phyloP scores from a whole-genome alignment of 441 rosid genomes.

The Gossypium davidsonii region DNA sequence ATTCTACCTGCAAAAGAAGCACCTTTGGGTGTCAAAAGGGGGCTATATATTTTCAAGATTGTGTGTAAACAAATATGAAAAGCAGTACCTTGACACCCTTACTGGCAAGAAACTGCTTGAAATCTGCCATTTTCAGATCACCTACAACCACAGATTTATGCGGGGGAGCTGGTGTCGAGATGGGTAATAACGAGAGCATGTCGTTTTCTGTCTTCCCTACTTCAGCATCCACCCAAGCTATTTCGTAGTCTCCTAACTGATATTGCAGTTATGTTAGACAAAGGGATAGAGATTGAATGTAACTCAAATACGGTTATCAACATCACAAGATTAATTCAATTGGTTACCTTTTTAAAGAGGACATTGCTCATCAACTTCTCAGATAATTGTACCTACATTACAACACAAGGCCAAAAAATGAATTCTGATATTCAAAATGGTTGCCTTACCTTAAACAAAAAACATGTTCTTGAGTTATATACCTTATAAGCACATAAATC shows the following conservation, averaged over 20 bases:
- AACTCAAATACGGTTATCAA: neutral
- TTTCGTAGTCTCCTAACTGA: slow-evolving; percentile 89
- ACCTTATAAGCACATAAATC: slow-evolving; percentile 97
- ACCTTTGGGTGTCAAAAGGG: neutral
- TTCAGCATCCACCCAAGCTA: slow-evolving; percentile 90
- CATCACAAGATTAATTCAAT: neutral
- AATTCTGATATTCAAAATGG: slow-evolving; percentile 10
- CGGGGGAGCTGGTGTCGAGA: slow-evolving; percentile 51
- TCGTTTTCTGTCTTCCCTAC: slow-evolving; percentile 79
- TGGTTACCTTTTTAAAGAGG: slow-evolving; percentile 76
- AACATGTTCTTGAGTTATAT: slow-evolving; percentile 21
- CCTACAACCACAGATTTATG: slow-evolving; percentile 92
- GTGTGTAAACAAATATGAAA: neutral
- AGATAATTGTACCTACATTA: slow-evolving; percentile 78
- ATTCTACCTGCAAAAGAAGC: slow-evolving; percentile 55
- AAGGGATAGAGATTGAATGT: neutral
- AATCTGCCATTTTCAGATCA: slow-evolving; percentile 87
- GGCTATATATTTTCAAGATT: too few relatives aligned
- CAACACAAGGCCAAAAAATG: slow-evolving; percentile 19
- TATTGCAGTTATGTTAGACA: slow-evolving; percentile 12
- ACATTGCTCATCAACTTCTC: slow-evolving; percentile 97
- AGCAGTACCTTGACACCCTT: slow-evolving; percentile 73
- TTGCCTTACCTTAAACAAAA: slow-evolving; percentile 4
- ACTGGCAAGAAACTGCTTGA: slow-evolving; percentile 80
- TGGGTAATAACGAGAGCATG: slow-evolving; percentile 58